phyloP scores from a whole-genome alignment of 2,329 filamentous ascomycete genomes.

The Seiridium cupressi region DNA sequence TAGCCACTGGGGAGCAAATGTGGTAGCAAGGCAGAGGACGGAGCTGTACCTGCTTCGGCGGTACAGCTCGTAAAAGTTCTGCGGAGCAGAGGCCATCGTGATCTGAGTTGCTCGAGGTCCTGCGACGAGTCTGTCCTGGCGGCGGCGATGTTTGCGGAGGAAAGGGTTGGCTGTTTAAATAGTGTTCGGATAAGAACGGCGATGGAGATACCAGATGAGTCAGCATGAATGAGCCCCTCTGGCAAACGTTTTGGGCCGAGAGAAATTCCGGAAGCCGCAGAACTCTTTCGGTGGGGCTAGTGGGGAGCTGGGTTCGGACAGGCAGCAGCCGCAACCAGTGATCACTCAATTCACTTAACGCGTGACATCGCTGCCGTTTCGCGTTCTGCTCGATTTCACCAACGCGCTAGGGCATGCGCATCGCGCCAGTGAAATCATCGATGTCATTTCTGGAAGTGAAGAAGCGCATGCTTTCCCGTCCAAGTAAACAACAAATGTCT shows the following conservation, averaged over 20 bases:
- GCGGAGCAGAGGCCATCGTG: constrained; percentile 41
- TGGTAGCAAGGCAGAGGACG: constrained; percentile 11
- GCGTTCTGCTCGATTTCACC: constrained; percentile 18
- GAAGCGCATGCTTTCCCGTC: background rate
- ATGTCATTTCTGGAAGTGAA: constrained; percentile 12
- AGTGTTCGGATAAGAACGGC: background rate
- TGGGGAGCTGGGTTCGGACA: background rate
- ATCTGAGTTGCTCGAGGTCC: background rate
- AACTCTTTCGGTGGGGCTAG: background rate
- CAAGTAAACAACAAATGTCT: background rate
- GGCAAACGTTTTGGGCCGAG: background rate
- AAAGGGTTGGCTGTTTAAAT: constrained; percentile 12
- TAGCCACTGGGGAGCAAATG: constrained; percentile 16
- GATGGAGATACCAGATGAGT: constrained; percentile 2
- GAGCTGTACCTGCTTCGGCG: constrained; percentile 85
- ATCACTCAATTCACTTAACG: constrained; percentile 21
- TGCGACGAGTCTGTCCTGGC: constrained; percentile 2
- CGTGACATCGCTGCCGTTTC: constrained; percentile 28
- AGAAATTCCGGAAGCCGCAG: background rate
- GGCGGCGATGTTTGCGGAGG: constrained; percentile 7
- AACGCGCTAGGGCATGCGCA: constrained; percentile 22
- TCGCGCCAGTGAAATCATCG: constrained; percentile 22
- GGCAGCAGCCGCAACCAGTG: background rate
- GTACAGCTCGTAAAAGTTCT: constrained; percentile 90
- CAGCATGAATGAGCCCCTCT: background rate